A percentile compares a stretch with the other conserved stretches of the same genome.
phyloP scores from a whole-genome alignment of 2,329 filamentous ascomycete genomes.

The Ophiosphaerella herpotricha region DNA sequence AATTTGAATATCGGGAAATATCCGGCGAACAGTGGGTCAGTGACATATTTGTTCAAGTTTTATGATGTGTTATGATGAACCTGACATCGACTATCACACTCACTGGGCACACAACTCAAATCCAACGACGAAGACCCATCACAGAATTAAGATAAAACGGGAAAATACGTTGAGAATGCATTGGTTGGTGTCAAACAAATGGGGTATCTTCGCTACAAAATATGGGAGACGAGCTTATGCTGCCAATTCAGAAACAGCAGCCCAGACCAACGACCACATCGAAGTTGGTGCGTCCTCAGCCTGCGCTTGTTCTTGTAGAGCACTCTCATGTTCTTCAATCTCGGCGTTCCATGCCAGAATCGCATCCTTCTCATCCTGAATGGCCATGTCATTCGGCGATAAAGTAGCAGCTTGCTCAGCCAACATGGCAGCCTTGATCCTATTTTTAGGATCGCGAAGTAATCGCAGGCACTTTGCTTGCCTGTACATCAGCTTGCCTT shows the following conservation, averaged over 20 bases:
- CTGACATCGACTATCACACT: too few relatives aligned
- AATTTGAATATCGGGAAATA: too few relatives aligned
- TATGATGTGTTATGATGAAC: too few relatives aligned
- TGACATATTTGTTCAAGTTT: too few relatives aligned
- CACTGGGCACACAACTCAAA: too few relatives aligned
- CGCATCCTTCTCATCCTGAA: conserved; percentile 25
- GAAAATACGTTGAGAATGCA: too few relatives aligned
- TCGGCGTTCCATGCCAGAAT: conserved; percentile 21
- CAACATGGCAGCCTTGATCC: conserved; percentile 17
- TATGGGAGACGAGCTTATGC: neutral
- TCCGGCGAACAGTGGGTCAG: too few relatives aligned
- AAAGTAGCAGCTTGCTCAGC: conserved; percentile 24
- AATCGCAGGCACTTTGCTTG: conserved; percentile 27
- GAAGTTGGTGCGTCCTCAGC: neutral
- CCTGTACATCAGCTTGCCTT: conserved; percentile 29
- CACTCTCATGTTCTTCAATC: conserved; percentile 10
- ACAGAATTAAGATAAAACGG: too few relatives aligned
- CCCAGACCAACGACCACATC: neutral
- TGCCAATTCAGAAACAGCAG: neutral
- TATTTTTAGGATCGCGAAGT: conserved; percentile 11
- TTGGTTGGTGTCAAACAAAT: neutral
- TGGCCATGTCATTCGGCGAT: conserved; percentile 22
- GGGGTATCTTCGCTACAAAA: conserved; percentile 3
- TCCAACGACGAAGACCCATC: too few relatives aligned
- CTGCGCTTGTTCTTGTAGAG: neutral